Conservation (phyloP, 306 rosid species). For the Urtica urens region DNA sequence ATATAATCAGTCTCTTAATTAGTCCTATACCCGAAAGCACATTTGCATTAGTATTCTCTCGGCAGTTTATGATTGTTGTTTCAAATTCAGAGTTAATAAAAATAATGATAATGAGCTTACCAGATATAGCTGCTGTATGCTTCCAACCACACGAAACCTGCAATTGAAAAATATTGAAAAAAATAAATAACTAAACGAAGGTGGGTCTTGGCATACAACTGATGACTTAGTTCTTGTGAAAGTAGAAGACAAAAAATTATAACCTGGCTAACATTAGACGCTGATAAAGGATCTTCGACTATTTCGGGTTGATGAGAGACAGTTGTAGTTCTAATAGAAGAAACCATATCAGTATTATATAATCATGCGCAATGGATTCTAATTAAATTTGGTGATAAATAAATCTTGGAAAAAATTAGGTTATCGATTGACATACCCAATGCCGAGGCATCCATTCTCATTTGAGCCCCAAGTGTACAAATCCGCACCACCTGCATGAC, state of each 20-base stretch:
- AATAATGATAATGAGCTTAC: slow-evolving; percentile 21
- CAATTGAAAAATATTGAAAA: slow-evolving; percentile 6
- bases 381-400: no score
- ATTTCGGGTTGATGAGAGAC: slow-evolving; percentile 63
- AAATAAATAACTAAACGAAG: neutral
- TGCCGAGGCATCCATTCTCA: slow-evolving; percentile 97
- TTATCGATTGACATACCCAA: slow-evolving; percentile 55
- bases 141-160: slow-evolving; percentile 98
- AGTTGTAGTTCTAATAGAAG: slow-evolving; percentile 40
- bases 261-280: slow-evolving; percentile 65
- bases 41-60: no score
- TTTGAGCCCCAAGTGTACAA: slow-evolving; percentile 96
- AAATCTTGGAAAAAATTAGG: no score
- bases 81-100: no score
- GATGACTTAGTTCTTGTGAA: neutral
- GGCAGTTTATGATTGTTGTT: no score
- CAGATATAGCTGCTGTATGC: slow-evolving; percentile 86
- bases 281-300: slow-evolving; percentile 68
- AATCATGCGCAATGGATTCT: neutral
- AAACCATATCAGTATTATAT: slow-evolving; percentile 6
- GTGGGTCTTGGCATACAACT: no score
- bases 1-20: no score
- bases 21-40: no score
- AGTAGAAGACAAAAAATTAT: slow-evolving; percentile 5
- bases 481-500: slow-evolving; percentile 52